These are phyloP conservation scores for Aphanomyces astaci DNA, from an alignment of 352 stramenopile species.

Conservation along the genomic window DNA sequence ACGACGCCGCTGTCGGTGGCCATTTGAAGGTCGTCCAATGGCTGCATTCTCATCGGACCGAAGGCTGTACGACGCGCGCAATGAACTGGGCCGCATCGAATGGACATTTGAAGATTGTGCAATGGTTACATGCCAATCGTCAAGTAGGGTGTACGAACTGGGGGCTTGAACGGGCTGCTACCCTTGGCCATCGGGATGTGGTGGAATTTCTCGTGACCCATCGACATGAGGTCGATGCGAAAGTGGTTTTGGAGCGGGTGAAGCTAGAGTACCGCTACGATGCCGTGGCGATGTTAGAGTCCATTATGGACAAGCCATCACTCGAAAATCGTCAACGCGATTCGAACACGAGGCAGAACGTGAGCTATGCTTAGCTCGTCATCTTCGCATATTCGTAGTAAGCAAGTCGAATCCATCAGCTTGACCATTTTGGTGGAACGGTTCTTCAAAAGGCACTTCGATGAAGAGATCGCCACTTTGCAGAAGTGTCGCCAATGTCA, in stretches of 20 bases:
- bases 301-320: too few relatives aligned
- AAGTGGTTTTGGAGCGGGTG: neutral
- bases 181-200: neutral
- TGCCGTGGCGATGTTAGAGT: neutral
- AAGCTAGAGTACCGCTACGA: neutral
- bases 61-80: neutral
- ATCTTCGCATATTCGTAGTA: too few relatives aligned
- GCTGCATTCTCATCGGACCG: neutral
- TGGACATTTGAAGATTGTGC: neutral
- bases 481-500: too few relatives aligned
- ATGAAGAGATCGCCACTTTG: too few relatives aligned
- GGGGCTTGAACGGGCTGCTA: neutral
- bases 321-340: too few relatives aligned
- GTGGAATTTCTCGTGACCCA: neutral
- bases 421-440: too few relatives aligned
- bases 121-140: neutral
- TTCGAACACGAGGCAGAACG: too few relatives aligned
- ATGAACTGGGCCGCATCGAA: neutral
- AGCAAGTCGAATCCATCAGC: too few relatives aligned
- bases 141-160: neutral
- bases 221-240: neutral
- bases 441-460: neutral
- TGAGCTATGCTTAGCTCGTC: too few relatives aligned
- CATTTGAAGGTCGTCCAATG: constrained; percentile 13
- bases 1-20: constrained; percentile 23